Conservation (phyloP, 1,284 basidiomycete species). For the Cryptococcus sp. region DNA sequence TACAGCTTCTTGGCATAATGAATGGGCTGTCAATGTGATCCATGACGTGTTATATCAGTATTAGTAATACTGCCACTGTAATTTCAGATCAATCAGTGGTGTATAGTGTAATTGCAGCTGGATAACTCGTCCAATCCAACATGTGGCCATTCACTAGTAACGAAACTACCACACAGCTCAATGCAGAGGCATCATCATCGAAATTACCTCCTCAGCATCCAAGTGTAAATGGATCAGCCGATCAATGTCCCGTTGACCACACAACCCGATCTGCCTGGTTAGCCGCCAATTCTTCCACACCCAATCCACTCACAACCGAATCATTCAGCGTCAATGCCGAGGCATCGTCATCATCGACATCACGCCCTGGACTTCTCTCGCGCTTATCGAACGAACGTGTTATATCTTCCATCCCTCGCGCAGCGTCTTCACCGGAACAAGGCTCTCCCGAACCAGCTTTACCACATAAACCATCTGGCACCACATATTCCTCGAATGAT, state of each 20-base stretch:
- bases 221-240: slow-evolving; percentile 30
- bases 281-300: slow-evolving; percentile 25
- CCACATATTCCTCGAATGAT: slow-evolving; percentile 48
- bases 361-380: slow-evolving; percentile 13
- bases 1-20: no score
- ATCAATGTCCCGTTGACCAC: slow-evolving; percentile 69
- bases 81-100: no score
- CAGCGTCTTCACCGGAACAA: slow-evolving; percentile 6
- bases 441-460: background rate
- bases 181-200: background rate
- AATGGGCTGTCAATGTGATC: no score
- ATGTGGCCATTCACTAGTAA: slow-evolving; percentile 27
- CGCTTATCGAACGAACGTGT: slow-evolving; percentile 58
- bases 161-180: no score
- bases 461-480: slow-evolving; percentile 5
- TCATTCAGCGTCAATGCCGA: slow-evolving; percentile 32
- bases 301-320: slow-evolving; percentile 40
- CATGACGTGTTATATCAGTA: no score
- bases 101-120: no score
- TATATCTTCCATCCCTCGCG: slow-evolving; percentile 80
- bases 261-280: slow-evolving; percentile 48
- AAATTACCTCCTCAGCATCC: background rate
- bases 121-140: background rate
- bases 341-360: slow-evolving; percentile 15
- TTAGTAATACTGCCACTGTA: no score